A percentile compares a stretch with the other conserved stretches of the same genome.
Conservation (phyloP, 495 filamentous ascomycete species). For the Penicillium coprophilum region DNA sequence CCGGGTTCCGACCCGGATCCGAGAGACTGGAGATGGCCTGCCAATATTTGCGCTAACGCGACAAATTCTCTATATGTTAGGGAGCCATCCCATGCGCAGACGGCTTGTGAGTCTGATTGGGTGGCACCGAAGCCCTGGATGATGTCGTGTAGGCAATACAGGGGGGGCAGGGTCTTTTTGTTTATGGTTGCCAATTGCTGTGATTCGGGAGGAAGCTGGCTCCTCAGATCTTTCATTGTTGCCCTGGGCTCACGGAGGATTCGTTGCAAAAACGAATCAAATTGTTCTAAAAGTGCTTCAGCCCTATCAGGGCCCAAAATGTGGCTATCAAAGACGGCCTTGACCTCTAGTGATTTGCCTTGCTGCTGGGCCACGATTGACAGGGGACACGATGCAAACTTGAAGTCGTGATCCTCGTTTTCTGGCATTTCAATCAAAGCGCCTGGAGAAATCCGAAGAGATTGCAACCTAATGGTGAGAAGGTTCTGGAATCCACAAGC, state of each 20-base stretch:
- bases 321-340: not conserved
- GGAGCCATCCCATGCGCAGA: not conserved
- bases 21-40: not conserved
- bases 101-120: not conserved
- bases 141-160: not conserved
- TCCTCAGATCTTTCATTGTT: not conserved
- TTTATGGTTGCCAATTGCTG: not conserved
- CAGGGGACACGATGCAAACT: not conserved
- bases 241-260: not conserved
- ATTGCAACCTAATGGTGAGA: conserved; percentile 1
- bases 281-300: not conserved
- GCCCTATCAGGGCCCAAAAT: not conserved
- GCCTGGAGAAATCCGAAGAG: not conserved
- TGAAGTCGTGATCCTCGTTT: not conserved
- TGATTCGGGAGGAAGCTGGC: not conserved
- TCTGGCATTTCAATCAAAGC: not conserved
- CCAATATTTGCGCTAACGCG: not conserved
- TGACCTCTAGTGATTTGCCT: not conserved
- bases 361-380: not conserved
- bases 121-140: not conserved
- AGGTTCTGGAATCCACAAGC: conserved; percentile 4
- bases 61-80: not conserved
- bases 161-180: not conserved
- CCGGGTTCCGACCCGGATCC: not conserved
- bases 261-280: not conserved